Conservation (phyloP, 73 alveolate genomes). For the Uronychia binucleata region DNA sequence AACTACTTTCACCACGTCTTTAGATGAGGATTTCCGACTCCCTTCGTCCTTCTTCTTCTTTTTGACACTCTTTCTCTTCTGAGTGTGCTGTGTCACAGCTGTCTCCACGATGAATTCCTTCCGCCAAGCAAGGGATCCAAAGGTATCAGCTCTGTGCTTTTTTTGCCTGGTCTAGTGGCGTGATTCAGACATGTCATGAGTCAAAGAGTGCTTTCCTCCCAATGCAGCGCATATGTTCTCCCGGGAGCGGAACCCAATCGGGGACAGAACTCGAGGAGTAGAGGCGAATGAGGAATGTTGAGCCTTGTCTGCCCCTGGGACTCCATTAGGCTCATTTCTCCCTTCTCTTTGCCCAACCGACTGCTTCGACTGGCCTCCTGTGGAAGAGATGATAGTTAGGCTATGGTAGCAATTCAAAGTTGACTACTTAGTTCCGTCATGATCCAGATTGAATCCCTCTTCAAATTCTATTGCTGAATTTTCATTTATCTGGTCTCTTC, state of each 20-base stretch:
- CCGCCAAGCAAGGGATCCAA: background rate
- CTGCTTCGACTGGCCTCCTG: background rate
- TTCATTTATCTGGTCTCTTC: background rate
- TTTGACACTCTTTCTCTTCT: background rate
- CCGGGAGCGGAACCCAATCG: background rate
- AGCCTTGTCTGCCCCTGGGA: background rate
- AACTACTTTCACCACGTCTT: too few relatives aligned
- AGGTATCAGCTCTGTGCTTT: background rate
- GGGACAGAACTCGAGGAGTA: background rate
- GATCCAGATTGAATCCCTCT: background rate
- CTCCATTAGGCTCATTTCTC: background rate
- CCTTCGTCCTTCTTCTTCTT: background rate
- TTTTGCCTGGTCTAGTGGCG: background rate
- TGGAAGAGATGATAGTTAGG: background rate
- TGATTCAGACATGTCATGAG: background rate
- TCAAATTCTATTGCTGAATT: background rate
- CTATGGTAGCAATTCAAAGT: background rate
- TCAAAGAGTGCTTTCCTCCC: background rate
- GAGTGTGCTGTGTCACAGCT: background rate
- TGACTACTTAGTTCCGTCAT: background rate
- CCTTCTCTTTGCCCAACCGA: background rate
- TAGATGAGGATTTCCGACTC: background rate
- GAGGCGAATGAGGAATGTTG: background rate
- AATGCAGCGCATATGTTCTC: background rate
- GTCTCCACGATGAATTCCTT: background rate